Percentiles rank a stretch among this genome's conserved stretches.
These are phyloP conservation scores for Kondoa subrosea DNA, from an alignment of 768 basidiomycete genomes.

Conservation along the genomic window DNA sequence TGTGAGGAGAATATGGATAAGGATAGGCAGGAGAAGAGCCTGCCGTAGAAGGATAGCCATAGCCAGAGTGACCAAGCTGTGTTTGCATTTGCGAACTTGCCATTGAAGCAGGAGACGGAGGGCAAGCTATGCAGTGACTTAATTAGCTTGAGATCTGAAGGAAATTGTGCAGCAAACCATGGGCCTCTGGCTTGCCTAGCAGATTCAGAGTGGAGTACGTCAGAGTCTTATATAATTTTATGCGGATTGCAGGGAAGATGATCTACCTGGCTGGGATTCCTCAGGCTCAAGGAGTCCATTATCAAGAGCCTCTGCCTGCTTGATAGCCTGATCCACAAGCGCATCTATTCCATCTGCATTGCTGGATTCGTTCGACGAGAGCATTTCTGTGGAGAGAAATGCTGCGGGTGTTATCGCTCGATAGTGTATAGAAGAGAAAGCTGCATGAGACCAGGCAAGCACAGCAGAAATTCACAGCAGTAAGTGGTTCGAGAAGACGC, in stretches of 20 bases:
- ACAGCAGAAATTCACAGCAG: no score
- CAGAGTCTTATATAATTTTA: no score
- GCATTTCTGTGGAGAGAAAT: no score
- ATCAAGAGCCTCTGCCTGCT: neutral
- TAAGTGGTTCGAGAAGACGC: no score
- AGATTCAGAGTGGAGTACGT: no score
- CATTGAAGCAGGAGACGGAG: neutral
- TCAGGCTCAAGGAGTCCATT: neutral
- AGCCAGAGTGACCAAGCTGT: neutral
- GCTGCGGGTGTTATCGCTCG: no score
- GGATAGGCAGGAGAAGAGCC: neutral
- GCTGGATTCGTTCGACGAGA: neutral
- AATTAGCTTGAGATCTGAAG: no score
- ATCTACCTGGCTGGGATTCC: neutral
- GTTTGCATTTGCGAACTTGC: neutral
- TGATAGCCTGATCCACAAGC: neutral
- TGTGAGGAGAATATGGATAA: neutral
- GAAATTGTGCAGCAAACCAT: no score
- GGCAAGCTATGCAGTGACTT: neutral
- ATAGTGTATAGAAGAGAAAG: no score
- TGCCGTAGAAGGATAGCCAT: neutral
- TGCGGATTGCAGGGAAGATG: no score
- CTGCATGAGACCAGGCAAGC: no score
- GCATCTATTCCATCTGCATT: neutral
- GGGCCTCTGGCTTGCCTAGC: no score